Evolutionary conservation across 306 rosid species (phyloP).

Genomic region (Astragalus glycyphyllos): DNA sequence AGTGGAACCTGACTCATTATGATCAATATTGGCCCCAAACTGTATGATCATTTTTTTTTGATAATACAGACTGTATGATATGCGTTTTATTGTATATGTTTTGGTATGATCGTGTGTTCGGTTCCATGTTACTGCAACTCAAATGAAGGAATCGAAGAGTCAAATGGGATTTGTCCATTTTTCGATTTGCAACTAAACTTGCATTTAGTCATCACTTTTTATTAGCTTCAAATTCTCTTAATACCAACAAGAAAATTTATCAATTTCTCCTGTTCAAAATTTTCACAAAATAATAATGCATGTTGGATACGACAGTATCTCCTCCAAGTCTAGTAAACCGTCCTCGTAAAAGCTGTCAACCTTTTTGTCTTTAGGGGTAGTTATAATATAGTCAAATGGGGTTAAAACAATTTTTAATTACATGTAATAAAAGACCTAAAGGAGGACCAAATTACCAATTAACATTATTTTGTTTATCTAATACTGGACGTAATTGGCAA

Average conservation of each 20-base stretch:
- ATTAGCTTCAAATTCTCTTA: too few species aligned
- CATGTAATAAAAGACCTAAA: not conserved
- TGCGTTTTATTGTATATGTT: not conserved
- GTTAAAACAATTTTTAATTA: too few species aligned
- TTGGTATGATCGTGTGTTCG: not conserved
- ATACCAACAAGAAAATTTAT: too few species aligned
- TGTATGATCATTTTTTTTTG: not conserved
- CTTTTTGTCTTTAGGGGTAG: too few species aligned
- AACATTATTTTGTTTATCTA: too few species aligned
- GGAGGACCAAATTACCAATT: too few species aligned
- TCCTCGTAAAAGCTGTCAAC: too few species aligned
- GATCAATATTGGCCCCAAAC: not conserved
- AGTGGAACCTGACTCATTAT: constrained; percentile 1
- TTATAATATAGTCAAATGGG: too few species aligned
- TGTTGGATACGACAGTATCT: too few species aligned
- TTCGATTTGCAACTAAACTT: not conserved
- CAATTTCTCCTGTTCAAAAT: not conserved
- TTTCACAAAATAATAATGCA: not conserved
- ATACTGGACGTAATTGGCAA: too few species aligned
- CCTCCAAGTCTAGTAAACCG: too few species aligned
- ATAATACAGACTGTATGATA: constrained; percentile 3
- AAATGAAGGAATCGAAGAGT: not conserved
- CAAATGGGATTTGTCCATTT: not conserved
- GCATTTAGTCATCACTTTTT: not conserved
- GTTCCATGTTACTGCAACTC: not conserved